Evolutionary conservation across 768 basidiomycete species (phyloP).

Genomic region (Podaxis sp.): DNA sequence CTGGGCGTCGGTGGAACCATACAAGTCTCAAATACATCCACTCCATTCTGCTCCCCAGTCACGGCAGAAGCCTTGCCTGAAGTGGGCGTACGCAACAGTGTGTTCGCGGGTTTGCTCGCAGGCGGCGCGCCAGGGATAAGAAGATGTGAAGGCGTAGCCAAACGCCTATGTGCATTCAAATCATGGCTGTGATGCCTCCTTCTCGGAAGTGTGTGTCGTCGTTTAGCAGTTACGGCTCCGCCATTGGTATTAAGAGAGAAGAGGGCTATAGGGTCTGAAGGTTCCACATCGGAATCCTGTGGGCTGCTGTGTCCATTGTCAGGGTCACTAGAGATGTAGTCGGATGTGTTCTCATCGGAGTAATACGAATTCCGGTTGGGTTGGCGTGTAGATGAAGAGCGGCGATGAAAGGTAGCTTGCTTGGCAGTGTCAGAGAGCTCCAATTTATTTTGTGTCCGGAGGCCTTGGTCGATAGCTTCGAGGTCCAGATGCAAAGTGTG

Average conservation of each 20-base stretch:
- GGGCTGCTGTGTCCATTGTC: neutral
- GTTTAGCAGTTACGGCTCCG: neutral
- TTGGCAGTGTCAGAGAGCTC: neutral
- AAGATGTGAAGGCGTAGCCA: conserved; percentile 55
- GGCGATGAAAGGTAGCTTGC: neutral
- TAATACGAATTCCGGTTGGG: neutral
- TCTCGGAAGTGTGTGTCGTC: conserved; percentile 13
- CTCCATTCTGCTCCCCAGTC: no score
- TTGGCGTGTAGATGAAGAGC: neutral
- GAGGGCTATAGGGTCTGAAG: neutral
- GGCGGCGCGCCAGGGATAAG: conserved; percentile 62
- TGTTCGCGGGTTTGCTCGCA: conserved; percentile 34
- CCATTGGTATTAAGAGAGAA: neutral
- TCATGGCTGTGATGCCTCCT: neutral
- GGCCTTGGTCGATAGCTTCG: conserved; percentile 2
- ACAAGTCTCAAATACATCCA: neutral
- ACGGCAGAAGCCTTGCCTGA: neutral
- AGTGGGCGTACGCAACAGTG: neutral
- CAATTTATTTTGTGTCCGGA: conserved; percentile 2
- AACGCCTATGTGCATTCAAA: conserved; percentile 21
- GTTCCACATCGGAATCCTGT: neutral
- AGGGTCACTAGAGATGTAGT: neutral
- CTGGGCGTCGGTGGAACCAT: conserved; percentile 23
- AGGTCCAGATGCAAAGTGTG: neutral
- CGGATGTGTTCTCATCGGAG: neutral